Evolutionary conservation across 2,329 filamentous ascomycete species (phyloP), one percentile per base, ranked within the genome.

Genomic region (Sodiomyces alkalinus): DNA sequence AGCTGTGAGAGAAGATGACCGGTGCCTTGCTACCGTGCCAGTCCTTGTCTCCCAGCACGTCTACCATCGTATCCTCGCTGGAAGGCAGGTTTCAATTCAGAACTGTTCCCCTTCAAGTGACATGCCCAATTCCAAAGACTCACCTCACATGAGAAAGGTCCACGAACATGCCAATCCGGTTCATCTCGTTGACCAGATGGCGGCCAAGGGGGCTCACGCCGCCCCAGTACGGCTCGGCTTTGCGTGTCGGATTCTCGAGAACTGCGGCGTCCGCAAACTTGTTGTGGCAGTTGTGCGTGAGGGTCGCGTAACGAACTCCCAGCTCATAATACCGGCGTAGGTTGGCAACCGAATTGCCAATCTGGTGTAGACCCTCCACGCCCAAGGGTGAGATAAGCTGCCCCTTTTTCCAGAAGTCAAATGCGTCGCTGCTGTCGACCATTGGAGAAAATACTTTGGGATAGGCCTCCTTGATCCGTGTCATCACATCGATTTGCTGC

Each of bases 221-320:
- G 29, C 65, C 58, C 69, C 75, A 80, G 31, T 66, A 56, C 0
- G 78, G 69, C 29, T 65, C 50, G 33, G 68, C 60, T 50, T 58
- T 52, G 39, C 55, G 45, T 10, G 58, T 40, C 2, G 68, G 64
- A 17, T 56, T 48, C 35, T 77, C 60, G 40, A 62, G 59, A 5
- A 90, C 52, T 3, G 86, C 86, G 4, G 85, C 80, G 48, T 94
- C 87, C 27, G 85, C 83, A 49, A 80, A 94, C 27, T 62, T 68
- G 53, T 93, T 96, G 51, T 92, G 81, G 54, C 86, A 94, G 51
- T 92, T 92, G 60, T 92, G 87, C 2, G 82, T 93, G 11, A 96
- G 58, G 0, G 86, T 94, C 12, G 77, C 75, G 44, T 94, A 94
- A 27, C 83, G 74, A 5, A 86, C 85, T 2, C 87, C 87, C 3